These are phyloP conservation scores for Mortierella sp. DNA, from an alignment of 371 early-diverging fungal genomes.

Conservation along the genomic window DNA sequence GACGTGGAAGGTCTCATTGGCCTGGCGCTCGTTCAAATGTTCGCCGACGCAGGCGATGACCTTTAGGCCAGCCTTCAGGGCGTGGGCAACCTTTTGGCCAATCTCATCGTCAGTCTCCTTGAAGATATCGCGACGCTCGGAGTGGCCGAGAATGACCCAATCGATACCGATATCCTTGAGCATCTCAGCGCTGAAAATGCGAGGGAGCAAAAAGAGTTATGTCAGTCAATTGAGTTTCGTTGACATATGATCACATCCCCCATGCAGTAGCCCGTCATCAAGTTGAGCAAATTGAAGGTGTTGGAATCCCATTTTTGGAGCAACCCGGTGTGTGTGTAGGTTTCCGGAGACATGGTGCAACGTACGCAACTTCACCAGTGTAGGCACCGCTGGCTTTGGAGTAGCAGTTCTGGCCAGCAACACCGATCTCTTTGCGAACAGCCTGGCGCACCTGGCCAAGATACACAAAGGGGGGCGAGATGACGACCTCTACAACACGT, in stretches of 20 bases:
- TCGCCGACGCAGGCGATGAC: constrained; percentile 99
- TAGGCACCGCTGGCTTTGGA: constrained; percentile 91
- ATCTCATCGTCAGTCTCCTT: constrained; percentile 88
- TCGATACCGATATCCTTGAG: constrained; percentile 95
- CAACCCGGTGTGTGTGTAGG: background rate
- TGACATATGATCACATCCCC: constrained; percentile 10
- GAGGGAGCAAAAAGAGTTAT: background rate
- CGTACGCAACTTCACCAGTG: constrained; percentile 97
- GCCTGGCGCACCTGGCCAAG: constrained; percentile 82
- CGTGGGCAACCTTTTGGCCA: constrained; percentile 90
- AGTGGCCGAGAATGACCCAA: constrained; percentile 99
- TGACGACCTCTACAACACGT: constrained; percentile 85
- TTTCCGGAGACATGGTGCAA: constrained; percentile 1
- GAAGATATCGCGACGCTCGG: constrained; percentile 97
- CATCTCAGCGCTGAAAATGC: constrained; percentile 79
- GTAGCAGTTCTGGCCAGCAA: constrained; percentile 98
- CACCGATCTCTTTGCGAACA: constrained; percentile 85
- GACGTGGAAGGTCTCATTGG: constrained; percentile 85
- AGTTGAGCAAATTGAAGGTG: background rate
- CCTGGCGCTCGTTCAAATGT: constrained; percentile 93
- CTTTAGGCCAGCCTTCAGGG: constrained; percentile 87
- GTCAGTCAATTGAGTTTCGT: constrained; percentile 10
- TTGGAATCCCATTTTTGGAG: background rate
- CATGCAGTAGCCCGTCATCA: constrained; percentile 1
- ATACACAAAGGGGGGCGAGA: constrained; percentile 97